Evolutionary conservation across 2,329 filamentous ascomycete genomes (phyloP).

Genomic region (Sclerotinia spermophila): DNA sequence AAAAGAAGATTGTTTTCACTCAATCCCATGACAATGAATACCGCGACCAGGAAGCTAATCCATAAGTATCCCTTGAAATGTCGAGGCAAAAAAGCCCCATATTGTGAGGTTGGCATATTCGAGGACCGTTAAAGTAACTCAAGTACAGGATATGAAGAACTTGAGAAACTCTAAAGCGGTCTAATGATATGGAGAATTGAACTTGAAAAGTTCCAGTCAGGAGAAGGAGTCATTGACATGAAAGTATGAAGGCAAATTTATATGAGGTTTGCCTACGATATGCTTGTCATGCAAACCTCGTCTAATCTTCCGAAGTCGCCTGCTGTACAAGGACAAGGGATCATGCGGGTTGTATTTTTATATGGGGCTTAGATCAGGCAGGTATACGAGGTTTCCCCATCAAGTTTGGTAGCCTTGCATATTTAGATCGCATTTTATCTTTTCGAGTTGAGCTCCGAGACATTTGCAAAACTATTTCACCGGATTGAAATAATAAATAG

Average conservation of each 20-base stretch:
- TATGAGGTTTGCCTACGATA: neutral
- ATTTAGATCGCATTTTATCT: neutral
- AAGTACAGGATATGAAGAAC: neutral
- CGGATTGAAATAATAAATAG: neutral
- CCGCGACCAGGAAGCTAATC: conserved; percentile 21
- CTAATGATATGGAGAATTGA: neutral
- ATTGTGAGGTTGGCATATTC: conserved; percentile 4
- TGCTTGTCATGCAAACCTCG: neutral
- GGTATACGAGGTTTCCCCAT: neutral
- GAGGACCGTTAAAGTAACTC: neutral
- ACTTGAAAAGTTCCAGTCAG: neutral
- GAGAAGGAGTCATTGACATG: neutral
- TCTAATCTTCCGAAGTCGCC: neutral
- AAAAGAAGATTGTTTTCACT: conserved; percentile 20
- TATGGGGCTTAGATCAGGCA: neutral
- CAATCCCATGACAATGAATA: conserved; percentile 24
- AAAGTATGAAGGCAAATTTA: neutral
- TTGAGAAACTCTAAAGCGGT: neutral
- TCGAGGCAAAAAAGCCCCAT: conserved; percentile 17
- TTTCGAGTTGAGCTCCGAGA: neutral
- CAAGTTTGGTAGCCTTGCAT: neutral
- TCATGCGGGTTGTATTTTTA: neutral
- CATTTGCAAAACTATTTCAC: neutral
- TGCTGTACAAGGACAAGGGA: neutral
- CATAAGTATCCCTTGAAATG: conserved; percentile 25